A percentile compares a stretch with the other conserved stretches of the same genome.
Evolutionary conservation across 257 asterid species (phyloP).

Genomic region (Handroanthus guayacan): DNA sequence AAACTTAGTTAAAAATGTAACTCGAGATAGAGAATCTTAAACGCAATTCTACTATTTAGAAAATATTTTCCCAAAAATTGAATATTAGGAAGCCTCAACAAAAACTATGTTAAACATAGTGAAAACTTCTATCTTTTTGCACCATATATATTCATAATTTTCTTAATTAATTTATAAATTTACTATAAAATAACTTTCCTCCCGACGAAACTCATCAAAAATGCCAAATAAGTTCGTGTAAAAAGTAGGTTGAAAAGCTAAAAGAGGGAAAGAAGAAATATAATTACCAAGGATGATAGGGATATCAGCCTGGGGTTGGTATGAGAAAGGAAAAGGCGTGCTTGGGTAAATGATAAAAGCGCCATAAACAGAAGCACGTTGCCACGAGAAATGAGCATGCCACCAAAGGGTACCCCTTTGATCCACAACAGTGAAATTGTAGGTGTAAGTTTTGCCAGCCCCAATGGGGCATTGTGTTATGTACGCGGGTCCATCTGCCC

Average conservation of each 20-base stretch:
- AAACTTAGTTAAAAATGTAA: no score
- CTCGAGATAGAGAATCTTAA: no score
- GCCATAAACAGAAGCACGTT: constrained; percentile 78
- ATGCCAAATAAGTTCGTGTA: not conserved
- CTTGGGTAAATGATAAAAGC: constrained; percentile 80
- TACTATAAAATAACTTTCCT: not conserved
- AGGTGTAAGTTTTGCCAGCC: constrained; percentile 54
- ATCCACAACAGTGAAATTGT: constrained; percentile 56
- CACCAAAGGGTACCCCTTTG: constrained; percentile 86
- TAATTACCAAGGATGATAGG: constrained; percentile 65
- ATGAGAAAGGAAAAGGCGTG: constrained; percentile 60
- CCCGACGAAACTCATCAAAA: not conserved
- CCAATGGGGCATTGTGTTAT: constrained; percentile 82
- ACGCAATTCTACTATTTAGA: no score
- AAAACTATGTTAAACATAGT: no score
- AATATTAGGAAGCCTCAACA: no score
- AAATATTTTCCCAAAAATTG: no score
- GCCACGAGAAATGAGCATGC: constrained; percentile 93
- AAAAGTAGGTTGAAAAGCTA: not conserved
- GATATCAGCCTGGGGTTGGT: constrained; percentile 21
- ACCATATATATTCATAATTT: not conserved
- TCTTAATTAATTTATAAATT: not conserved
- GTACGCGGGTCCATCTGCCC: constrained; percentile 94
- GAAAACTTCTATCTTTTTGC: not conserved
- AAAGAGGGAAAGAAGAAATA: not conserved